phyloP scores from a whole-genome alignment of 2,329 filamentous ascomycete species.

The Penicillium olsonii region DNA sequence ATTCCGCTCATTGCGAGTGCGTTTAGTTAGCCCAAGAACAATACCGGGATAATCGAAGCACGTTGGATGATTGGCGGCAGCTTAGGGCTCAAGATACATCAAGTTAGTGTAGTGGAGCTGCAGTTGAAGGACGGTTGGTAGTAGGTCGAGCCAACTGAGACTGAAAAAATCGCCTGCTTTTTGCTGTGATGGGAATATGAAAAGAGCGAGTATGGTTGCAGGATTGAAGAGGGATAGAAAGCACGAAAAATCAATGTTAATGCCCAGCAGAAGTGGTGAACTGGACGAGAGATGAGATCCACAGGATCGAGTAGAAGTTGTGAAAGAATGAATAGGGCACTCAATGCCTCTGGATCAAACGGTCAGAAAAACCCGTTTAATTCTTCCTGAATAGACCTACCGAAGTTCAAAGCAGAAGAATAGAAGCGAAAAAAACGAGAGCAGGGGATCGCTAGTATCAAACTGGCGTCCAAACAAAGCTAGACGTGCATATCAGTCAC shows the following conservation, averaged over 20 bases:
- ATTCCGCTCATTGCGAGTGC: slow-evolving; percentile 24
- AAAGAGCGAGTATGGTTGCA: slow-evolving; percentile 5
- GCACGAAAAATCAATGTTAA: neutral
- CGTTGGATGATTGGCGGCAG: neutral
- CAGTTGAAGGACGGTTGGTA: neutral
- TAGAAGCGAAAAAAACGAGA: slow-evolving; percentile 19
- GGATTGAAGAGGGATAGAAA: slow-evolving; percentile 9
- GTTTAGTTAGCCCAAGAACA: neutral
- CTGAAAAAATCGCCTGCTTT: slow-evolving; percentile 3
- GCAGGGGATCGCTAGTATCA: slow-evolving; percentile 28
- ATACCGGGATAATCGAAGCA: neutral
- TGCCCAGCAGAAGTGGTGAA: neutral
- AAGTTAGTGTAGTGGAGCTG: neutral
- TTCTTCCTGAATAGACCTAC: slow-evolving; percentile 18
- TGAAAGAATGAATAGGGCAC: slow-evolving; percentile 28
- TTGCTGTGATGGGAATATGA: slow-evolving; percentile 15
- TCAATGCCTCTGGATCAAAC: slow-evolving; percentile 32
- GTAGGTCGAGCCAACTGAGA: neutral
- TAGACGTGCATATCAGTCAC: slow-evolving; percentile 12
- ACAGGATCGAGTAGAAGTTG: slow-evolving; percentile 21
- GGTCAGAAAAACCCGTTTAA: neutral
- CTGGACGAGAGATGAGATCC: slow-evolving; percentile 17
- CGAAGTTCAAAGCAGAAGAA: slow-evolving; percentile 8
- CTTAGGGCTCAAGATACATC: slow-evolving; percentile 14
- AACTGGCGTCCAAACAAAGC: slow-evolving; percentile 27